A percentile compares a stretch with the other conserved stretches of the same genome.
Evolutionary conservation across 345 rosid species (phyloP).

Genomic region (Gossypium thurberi): DNA sequence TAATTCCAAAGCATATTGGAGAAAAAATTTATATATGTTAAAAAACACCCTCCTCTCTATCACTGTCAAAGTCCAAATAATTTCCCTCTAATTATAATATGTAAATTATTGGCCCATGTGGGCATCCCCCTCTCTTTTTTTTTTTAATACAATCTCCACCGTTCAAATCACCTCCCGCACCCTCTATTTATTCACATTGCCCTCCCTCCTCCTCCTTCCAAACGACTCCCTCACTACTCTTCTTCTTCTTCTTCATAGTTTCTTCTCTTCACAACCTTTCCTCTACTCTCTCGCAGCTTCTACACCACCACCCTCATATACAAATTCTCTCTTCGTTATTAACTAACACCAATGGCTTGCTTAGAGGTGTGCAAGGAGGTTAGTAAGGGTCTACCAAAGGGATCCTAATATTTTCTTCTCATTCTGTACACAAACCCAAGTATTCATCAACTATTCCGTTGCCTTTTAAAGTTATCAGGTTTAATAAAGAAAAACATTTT

Average conservation of each 20-base stretch:
- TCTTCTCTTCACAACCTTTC: neutral
- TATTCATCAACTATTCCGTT: neutral
- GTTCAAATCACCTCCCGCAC: constrained; percentile 16
- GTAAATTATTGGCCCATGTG: constrained; percentile 28
- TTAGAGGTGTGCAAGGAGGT: constrained; percentile 44
- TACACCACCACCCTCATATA: constrained; percentile 6
- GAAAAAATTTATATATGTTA: neutral
- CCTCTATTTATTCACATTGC: constrained; percentile 31
- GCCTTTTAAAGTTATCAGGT: neutral
- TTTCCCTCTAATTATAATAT: neutral
- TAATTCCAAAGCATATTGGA: neutral
- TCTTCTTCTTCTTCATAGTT: neutral
- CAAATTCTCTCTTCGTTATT: neutral
- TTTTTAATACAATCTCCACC: constrained; percentile 26
- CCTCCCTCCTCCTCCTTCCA: constrained; percentile 8
- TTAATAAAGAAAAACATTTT: neutral
- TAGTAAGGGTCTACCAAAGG: constrained; percentile 9
- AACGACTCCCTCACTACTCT: neutral
- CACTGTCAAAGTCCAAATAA: constrained; percentile 10
- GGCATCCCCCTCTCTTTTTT: neutral
- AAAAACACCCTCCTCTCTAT: neutral
- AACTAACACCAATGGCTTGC: constrained; percentile 34
- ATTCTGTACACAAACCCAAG: neutral
- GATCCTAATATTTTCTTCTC: neutral
- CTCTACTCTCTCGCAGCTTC: neutral